phyloP scores from a whole-genome alignment of 164 flowering plant species.

The Tetrastigma voinierianum region DNA sequence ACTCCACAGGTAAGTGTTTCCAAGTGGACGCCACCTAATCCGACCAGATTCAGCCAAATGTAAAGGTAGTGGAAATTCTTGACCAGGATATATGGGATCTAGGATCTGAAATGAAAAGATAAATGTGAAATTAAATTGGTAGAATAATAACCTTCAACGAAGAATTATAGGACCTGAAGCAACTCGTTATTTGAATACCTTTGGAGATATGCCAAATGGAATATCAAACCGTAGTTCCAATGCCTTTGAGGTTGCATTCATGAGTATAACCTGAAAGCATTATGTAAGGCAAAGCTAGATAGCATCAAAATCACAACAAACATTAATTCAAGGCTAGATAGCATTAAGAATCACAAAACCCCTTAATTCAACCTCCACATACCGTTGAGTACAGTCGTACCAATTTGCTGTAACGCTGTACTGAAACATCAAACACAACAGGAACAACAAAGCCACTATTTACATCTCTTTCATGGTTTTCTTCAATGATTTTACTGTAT shows the following conservation, averaged over 20 bases:
- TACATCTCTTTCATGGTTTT: constrained; percentile 16
- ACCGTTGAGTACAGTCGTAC: constrained; percentile 88
- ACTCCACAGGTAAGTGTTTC: constrained; percentile 84
- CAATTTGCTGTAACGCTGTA: constrained; percentile 76
- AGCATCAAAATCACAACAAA: not conserved
- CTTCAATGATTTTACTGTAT: constrained; percentile 25
- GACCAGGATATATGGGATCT: constrained; percentile 85
- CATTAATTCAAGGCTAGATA: not conserved
- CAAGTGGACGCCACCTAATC: constrained; percentile 90
- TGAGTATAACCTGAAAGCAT: constrained; percentile 64
- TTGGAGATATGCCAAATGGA: constrained; percentile 91
- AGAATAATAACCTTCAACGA: not conserved
- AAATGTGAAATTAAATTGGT: not conserved
- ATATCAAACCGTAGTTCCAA: constrained; percentile 92
- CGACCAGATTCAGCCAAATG: constrained; percentile 94
- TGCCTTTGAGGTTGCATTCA: constrained; percentile 72
- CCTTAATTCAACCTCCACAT: constrained; percentile 18
- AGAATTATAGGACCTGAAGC: not conserved
- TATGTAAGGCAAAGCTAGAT: not conserved
- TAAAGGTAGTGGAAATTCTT: constrained; percentile 83
- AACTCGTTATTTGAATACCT: constrained; percentile 42
- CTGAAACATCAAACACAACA: constrained; percentile 89
- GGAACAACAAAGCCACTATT: constrained; percentile 64
- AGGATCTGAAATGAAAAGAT: constrained; percentile 49
- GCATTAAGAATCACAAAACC: not conserved